Evolutionary conservation across 2,329 filamentous ascomycete species (phyloP).

Genomic region (Hypocrella siamensis): DNA sequence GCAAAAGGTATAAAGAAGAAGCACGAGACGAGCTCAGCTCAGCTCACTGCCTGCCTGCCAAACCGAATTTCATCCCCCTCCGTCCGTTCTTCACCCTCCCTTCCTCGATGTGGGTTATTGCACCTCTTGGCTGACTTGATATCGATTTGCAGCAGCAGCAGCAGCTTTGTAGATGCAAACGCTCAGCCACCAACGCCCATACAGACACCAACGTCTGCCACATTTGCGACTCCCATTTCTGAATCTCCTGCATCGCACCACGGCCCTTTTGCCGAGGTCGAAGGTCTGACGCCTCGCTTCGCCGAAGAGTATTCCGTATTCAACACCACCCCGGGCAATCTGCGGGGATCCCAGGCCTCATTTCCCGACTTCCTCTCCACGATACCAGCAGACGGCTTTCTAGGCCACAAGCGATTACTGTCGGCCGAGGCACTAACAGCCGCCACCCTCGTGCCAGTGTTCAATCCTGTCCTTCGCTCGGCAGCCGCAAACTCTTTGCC

Average conservation of each 20-base stretch:
- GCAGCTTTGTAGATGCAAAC: constrained; percentile 48
- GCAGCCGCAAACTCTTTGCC: no score
- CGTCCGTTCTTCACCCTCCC: constrained; percentile 5
- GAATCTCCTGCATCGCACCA: constrained; percentile 37
- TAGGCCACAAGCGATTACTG: constrained; percentile 32
- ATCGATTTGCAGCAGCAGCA: constrained; percentile 4
- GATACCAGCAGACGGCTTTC: constrained; percentile 17
- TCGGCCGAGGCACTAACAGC: constrained; percentile 31
- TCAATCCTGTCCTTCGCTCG: no score
- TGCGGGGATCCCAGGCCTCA: constrained; percentile 27
- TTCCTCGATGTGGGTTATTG: constrained; percentile 5
- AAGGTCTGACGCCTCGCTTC: constrained; percentile 44
- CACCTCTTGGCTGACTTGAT: constrained; percentile 18
- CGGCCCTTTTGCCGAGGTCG: constrained; percentile 30
- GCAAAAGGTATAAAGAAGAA: constrained; percentile 43
- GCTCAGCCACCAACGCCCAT: constrained; percentile 43
- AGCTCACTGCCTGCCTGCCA: constrained; percentile 9
- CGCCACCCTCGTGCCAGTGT: constrained; percentile 45
- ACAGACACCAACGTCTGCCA: constrained; percentile 37
- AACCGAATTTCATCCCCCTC: constrained; percentile 2
- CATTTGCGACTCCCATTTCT: constrained; percentile 39
- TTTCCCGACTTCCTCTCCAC: constrained; percentile 29
- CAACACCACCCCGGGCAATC: constrained; percentile 45
- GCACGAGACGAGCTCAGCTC: no score
- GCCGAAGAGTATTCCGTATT: constrained; percentile 52